These are phyloP conservation scores for Eremomyces bilateralis DNA, from an alignment of 495 filamentous ascomycete species.

Conservation along the genomic window DNA sequence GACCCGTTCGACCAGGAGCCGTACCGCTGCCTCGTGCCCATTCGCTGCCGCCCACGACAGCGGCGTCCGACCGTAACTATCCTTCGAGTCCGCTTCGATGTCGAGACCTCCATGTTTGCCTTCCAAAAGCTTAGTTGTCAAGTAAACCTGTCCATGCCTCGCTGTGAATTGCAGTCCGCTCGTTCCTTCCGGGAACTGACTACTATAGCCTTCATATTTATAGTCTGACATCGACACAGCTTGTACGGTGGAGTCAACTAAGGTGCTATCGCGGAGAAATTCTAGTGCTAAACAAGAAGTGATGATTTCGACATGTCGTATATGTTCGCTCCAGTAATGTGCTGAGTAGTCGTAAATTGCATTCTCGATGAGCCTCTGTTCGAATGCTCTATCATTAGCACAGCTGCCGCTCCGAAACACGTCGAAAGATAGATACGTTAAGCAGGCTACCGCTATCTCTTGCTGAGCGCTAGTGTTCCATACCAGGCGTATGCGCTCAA, in stretches of 20 bases:
- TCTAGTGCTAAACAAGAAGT: neutral
- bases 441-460: constrained; percentile 20
- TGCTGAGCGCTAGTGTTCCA: constrained; percentile 20
- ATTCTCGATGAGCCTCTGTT: constrained; percentile 13
- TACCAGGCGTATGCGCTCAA: constrained; percentile 17
- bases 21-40: constrained; percentile 1
- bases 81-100: constrained; percentile 1
- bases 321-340: constrained; percentile 23
- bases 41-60: constrained; percentile 1
- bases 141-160: constrained; percentile 2
- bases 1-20: constrained; percentile 1
- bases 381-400: constrained; percentile 12
- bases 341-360: constrained; percentile 22
- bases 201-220: constrained; percentile 1
- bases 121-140: constrained; percentile 1
- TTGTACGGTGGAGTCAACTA: neutral
- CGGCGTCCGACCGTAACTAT: neutral
- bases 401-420: constrained; percentile 16
- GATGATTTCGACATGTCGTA: constrained; percentile 8
- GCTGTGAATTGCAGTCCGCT: constrained; percentile 3
- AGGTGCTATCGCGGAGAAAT: constrained; percentile 8
- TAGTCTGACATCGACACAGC: neutral
- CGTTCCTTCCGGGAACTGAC: neutral
- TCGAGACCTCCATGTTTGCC: neutral
- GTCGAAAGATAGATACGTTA: constrained; percentile 24